Evolutionary conservation across 116 monocot species (phyloP).

Genomic region (Cymodocea nodosa): DNA sequence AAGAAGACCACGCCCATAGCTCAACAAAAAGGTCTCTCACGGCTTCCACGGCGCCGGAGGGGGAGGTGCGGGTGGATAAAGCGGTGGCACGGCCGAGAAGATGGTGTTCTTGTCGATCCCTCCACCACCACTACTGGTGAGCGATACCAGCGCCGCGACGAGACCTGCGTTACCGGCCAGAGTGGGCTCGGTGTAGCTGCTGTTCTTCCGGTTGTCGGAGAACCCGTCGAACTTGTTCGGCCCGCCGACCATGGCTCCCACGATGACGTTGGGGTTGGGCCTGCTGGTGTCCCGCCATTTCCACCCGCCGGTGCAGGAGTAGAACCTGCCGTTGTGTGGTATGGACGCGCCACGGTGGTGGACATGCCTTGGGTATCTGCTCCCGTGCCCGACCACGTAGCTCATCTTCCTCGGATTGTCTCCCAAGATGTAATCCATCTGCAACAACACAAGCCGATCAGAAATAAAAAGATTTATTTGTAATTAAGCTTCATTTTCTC

Average conservation of each 20-base stretch:
- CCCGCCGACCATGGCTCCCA: conserved; percentile 72
- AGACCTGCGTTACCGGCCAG: conserved; percentile 70
- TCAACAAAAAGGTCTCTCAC: conserved; percentile 6
- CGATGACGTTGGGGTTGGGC: conserved; percentile 48
- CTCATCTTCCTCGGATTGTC: conserved; percentile 66
- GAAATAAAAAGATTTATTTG: too few relatives aligned
- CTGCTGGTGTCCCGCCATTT: conserved; percentile 43
- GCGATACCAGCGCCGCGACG: conserved; percentile 55
- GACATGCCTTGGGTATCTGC: conserved; percentile 40
- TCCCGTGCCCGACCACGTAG: conserved; percentile 57
- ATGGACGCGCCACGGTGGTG: conserved; percentile 73
- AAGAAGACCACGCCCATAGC: too few relatives aligned
- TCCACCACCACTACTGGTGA: conserved; percentile 29
- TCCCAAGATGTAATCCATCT: conserved; percentile 63
- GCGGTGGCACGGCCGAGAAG: conserved; percentile 48
- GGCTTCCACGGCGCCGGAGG: conserved; percentile 57
- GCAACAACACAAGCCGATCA: neutral
- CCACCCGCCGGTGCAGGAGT: conserved; percentile 51
- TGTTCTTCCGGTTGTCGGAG: conserved; percentile 28
- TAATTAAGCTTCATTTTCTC: too few relatives aligned
- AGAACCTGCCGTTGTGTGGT: conserved; percentile 27
- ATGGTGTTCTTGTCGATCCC: conserved; percentile 69
- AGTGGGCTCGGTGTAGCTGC: conserved; percentile 55
- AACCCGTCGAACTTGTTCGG: conserved; percentile 46
- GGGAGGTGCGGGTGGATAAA: conserved; percentile 33